Evolutionary conservation across 805 yeast genomes (phyloP).

Genomic region (Kuraishia piskuri): DNA sequence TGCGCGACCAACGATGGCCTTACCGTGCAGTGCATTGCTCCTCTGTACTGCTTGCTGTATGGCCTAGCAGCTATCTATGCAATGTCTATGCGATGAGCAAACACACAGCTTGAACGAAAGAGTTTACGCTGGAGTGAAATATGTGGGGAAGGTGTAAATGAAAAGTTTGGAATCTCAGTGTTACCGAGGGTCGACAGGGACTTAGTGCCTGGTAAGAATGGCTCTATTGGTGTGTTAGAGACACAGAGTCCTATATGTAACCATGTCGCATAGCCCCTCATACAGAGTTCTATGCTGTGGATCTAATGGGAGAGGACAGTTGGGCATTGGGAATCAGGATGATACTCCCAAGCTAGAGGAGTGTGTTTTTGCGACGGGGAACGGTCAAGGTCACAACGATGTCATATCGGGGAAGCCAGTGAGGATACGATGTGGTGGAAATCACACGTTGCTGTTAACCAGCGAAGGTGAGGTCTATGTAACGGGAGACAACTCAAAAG

Average conservation of each 20-base stretch:
- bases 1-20: too few relatives aligned
- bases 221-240: too few relatives aligned
- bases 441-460: conserved; percentile 63
- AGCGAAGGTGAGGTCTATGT: conserved; percentile 44
- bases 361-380: neutral
- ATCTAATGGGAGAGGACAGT: conserved; percentile 74
- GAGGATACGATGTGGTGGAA: conserved; percentile 72
- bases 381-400: too few relatives aligned
- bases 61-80: neutral
- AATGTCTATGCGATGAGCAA: neutral
- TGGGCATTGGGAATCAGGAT: conserved; percentile 49
- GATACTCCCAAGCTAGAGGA: conserved; percentile 32
- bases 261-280: neutral
- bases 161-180: too few relatives aligned
- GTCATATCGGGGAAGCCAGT: conserved; percentile 17
- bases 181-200: too few relatives aligned
- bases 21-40: neutral
- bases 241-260: neutral
- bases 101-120: too few relatives aligned
- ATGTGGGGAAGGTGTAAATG: neutral
- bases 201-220: too few relatives aligned
- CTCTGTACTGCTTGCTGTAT: too few relatives aligned
- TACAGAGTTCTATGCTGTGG: conserved; percentile 52
- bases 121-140: too few relatives aligned
- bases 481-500: conserved; percentile 48